Base-by-base conservation (phyloP, 805 yeast genomes). In the Wickerhamiella hasegawae region DNA sequence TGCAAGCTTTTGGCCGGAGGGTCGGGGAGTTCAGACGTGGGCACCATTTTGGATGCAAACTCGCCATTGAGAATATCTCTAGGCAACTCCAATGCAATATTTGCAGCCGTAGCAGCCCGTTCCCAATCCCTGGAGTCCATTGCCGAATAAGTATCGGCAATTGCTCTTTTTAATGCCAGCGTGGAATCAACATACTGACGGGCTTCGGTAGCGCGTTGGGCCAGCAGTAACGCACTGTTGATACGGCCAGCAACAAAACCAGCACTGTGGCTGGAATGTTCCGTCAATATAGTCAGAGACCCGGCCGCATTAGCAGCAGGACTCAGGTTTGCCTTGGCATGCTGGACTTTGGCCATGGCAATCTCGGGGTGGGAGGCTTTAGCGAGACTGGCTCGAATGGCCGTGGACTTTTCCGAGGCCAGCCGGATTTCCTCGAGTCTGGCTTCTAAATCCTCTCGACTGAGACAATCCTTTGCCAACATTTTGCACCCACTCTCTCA, bases 11-110 rank as follows among this genome's bases (percentile, higher is more conserved):
- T 64, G 8, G 53, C 49, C 0, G 98, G 97, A 35, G 68, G 59
- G 34, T 82, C 93, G 0, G 95, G 94, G 12, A 84, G 65, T 37
- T 82, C 92, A 9, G 78, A 63, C 0, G 93, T 73, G 0, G 98
- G 98, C 14, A 87, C 87, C 47, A 79, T 80, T 31, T 66, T 73
- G 33, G 73, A 67, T 2, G 93, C 87, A 54, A 77, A 84, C 36
- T 69, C 62, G 15, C 94, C 85, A 12, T 56, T 60, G 12, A 78
- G 51, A 4, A 68, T 46, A 1, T 62, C 65, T 1, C 54, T 45
- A 0, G 92, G 81, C 26, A 87, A 57, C 5, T 51, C 37, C 32
- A 68, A 58, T 3, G 77, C 71, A 19, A 59, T 59, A 38, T 58
- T 49, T 4, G 84, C 76, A 14, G 83, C 68, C 36, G 60, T 60